Percentiles rank a stretch among this genome's conserved stretches.
phyloP scores from a whole-genome alignment of 163 green algal genomes.

The Botryococcus braunii region DNA sequence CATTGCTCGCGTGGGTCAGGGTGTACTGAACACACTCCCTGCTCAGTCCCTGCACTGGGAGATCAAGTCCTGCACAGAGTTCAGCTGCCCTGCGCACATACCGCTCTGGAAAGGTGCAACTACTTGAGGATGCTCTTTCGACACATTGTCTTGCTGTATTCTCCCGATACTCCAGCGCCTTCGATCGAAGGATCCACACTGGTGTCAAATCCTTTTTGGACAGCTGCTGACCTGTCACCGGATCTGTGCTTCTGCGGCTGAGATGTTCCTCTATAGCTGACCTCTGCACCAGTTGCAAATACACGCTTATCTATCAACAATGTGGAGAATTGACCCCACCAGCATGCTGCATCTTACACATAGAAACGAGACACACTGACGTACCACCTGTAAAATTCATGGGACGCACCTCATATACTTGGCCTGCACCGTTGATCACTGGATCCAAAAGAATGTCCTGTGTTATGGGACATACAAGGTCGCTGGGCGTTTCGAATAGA shows the following conservation, averaged over 20 bases:
- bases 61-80: slow-evolving; percentile 9
- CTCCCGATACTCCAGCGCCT: slow-evolving; percentile 22
- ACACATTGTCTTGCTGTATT: slow-evolving; percentile 12
- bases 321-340: background rate
- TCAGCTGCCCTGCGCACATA: slow-evolving; percentile 27
- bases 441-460: slow-evolving; percentile 18
- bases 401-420: background rate
- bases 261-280: slow-evolving; percentile 22
- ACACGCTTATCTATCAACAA: background rate
- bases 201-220: slow-evolving; percentile 21
- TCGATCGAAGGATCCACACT: slow-evolving; percentile 17
- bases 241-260: slow-evolving; percentile 11
- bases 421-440: slow-evolving; percentile 20
- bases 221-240: slow-evolving; percentile 17
- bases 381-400: background rate
- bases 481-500: slow-evolving; percentile 25
- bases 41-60: slow-evolving; percentile 14
- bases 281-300: slow-evolving; percentile 27
- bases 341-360: background rate
- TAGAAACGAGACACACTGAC: slow-evolving; percentile 4
- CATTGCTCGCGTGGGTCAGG: slow-evolving; percentile 12
- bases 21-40: slow-evolving; percentile 18
- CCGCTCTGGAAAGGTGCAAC: slow-evolving; percentile 8
- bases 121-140: slow-evolving; percentile 5
- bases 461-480: slow-evolving; percentile 33